Base-by-base conservation (phyloP, 805 yeast genomes). In the Cyberlindnera xishuangbannaensis region DNA sequence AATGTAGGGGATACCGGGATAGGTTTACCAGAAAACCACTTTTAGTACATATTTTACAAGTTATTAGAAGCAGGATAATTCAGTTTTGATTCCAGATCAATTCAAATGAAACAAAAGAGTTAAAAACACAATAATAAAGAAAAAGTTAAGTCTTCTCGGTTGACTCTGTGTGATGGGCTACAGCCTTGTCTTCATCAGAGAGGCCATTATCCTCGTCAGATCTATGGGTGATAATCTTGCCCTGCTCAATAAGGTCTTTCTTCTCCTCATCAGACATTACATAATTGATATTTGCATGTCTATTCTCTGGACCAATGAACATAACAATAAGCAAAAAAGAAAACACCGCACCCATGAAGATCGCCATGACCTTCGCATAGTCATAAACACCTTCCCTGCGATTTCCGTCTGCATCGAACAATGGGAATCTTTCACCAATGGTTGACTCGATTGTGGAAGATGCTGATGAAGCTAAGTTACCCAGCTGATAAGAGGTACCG, bases 391-490 rank as follows among this genome's bases (percentile, higher is more conserved):
- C 58, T 15, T 47, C 45, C 13, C 13, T 25, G 16, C 57, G 51
- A 24, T 37, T 25, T 33, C 69, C 66, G 17, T 44, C 33, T 3
- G 39, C 37, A 39, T 54, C 51, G 15, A 44, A 42, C 11, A 67
- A 34, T 39, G 74, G 74, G 62, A 75, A 77, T 25, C 61, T 43
- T 43, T 69, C 73, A 38, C 83, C 83, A 41, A 78, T 68, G 15
- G 75, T 73, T 15, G 29, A 59, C 57, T 78, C 83, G 42, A 78
- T 78, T 12, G 84, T 78, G 1, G 82, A 72, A 2, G 80, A 71
- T 4, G 83, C 83, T 24, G 79, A 71, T 2, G 80, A 71, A 16
- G 76, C 77, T 50, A 78, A 63, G 58, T 78, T 78, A 62, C 85
- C 85, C 45, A 78, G 60, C 54, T 78, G 84, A 53, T 78, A 78